These are phyloP conservation scores for Pseudonitzschia multiseries DNA, from an alignment of 108 stramenopile genomes.

Conservation along the genomic window DNA sequence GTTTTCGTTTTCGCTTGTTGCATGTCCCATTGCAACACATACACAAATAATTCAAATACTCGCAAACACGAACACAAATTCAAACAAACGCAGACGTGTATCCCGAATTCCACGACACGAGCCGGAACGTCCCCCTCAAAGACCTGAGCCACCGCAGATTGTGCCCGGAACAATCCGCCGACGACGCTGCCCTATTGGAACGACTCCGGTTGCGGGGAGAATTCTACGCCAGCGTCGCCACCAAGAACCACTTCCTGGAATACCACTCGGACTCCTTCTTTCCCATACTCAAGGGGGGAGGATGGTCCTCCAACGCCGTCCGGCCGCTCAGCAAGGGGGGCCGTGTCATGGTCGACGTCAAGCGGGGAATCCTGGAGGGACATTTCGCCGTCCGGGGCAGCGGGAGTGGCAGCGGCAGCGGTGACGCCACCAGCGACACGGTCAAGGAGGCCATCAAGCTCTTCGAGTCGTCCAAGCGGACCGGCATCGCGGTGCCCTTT, in stretches of 20 bases:
- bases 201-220: slow-evolving; percentile 60
- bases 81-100: slow-evolving; percentile 63
- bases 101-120: slow-evolving; percentile 64
- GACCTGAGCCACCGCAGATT: slow-evolving; percentile 59
- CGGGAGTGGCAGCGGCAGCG: slow-evolving; percentile 8
- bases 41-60: too few species aligned
- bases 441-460: slow-evolving; percentile 72
- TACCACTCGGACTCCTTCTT: slow-evolving; percentile 64
- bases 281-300: slow-evolving; percentile 55
- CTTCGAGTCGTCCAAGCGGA: slow-evolving; percentile 66
- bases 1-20: too few species aligned
- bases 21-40: too few species aligned
- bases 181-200: slow-evolving; percentile 42
- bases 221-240: slow-evolving; percentile 65
- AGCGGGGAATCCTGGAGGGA: slow-evolving; percentile 56
- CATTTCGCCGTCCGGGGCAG: slow-evolving; percentile 50
- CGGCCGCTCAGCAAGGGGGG: slow-evolving; percentile 62
- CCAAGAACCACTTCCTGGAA: slow-evolving; percentile 65
- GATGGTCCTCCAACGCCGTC: slow-evolving; percentile 67
- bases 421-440: slow-evolving; percentile 66
- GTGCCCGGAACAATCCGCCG: slow-evolving; percentile 18
- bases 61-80: too few species aligned
- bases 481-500: slow-evolving; percentile 65
- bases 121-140: slow-evolving; percentile 46
- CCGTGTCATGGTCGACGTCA: slow-evolving; percentile 68